phyloP scores from a whole-genome alignment of 2,329 filamentous ascomycete genomes.

The Xylariomycetidae sp. region DNA sequence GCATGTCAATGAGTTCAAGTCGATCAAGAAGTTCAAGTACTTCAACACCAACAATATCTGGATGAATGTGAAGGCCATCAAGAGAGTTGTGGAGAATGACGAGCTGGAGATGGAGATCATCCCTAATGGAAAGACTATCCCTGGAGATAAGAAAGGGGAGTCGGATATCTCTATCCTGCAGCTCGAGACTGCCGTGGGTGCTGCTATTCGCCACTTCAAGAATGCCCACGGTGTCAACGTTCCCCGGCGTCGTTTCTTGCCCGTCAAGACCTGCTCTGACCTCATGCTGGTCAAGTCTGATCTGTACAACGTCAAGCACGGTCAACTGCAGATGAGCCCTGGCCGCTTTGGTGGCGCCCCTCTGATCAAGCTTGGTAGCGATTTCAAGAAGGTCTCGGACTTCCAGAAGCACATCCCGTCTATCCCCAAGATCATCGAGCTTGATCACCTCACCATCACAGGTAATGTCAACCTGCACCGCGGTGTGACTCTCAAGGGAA shows the following conservation, averaged over 20 bases:
- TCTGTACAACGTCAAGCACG: conserved; percentile 97
- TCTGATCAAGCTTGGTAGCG: conserved; percentile 95
- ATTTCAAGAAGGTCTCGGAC: conserved; percentile 99
- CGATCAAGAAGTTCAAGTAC: conserved; percentile 99
- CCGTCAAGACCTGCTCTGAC: conserved; percentile 99
- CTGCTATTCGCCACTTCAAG: conserved; percentile 97
- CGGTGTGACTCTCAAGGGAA: conserved; percentile 93
- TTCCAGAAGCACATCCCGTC: conserved; percentile 84
- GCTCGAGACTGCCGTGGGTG: conserved; percentile 97
- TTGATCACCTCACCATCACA: conserved; percentile 95
- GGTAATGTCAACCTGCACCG: conserved; percentile 95
- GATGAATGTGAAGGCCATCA: conserved; percentile 96
- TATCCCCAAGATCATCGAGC: conserved; percentile 86
- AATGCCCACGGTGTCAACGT: conserved; percentile 99
- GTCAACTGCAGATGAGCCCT: conserved; percentile 94
- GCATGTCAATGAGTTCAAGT: conserved; percentile 99
- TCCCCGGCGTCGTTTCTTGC: conserved; percentile 93
- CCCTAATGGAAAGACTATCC: conserved; percentile 97
- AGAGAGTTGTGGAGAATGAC: conserved; percentile 97
- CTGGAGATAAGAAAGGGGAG: conserved; percentile 99
- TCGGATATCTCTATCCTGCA: conserved; percentile 96
- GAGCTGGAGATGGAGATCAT: conserved; percentile 99
- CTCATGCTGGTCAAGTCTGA: conserved; percentile 99
- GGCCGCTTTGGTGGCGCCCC: conserved; percentile 95
- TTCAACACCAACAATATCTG: conserved; percentile 99